Evolutionary conservation across 202 grass and related monocot species (phyloP), one percentile per base, ranked within the genome.

Genomic region (Alloteropsis angusta): DNA sequence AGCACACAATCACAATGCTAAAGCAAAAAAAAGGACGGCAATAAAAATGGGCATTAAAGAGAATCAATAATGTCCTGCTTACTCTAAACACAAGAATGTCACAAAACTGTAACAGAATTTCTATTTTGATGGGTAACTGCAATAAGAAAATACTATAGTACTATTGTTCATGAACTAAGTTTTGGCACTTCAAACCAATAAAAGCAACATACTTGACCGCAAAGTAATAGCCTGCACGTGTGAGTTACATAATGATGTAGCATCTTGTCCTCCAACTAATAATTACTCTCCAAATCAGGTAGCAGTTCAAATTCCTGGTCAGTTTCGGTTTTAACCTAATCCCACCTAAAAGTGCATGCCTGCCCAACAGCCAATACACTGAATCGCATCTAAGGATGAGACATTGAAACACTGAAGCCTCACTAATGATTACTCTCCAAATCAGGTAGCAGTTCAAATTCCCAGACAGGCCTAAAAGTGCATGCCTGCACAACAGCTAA

Each of bases 381-480:
- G 47, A 41, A 63, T 32, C 49, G 2, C 4, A 66, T 32, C 22
- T 60, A 4, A 66, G 41, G 19, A 76, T 52, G 77, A 70, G 49
- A 60, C 1, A 53, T 2, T 2, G 17, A 54, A 41, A 76, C 43
- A 64, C 61, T 45, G 70, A 36, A 39, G 9, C 39, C 28, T 1
- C 7, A 9, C 12, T 58, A 60, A 65, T 88, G 60, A 88, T 77
- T 50, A 65, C 47, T 53, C 2, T 12, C 41, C 48, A 71, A 81
- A 74, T 45, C 64, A 59, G 38, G 6, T 10, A 36, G 32, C 15
- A 19, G 62, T 39, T 80, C 14, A 57, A 63, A 80, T 71, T 71
- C 45, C 1, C 7, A 44, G 35, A 12, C 45, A 18, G 37, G 1
- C 37, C 45, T 16, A 81, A 49, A 72, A 10, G 7, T 50, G 42